Percentiles rank a stretch among this genome's conserved stretches.
Conservation (phyloP, 768 basidiomycete species). For the Pholiota microspora region DNA sequence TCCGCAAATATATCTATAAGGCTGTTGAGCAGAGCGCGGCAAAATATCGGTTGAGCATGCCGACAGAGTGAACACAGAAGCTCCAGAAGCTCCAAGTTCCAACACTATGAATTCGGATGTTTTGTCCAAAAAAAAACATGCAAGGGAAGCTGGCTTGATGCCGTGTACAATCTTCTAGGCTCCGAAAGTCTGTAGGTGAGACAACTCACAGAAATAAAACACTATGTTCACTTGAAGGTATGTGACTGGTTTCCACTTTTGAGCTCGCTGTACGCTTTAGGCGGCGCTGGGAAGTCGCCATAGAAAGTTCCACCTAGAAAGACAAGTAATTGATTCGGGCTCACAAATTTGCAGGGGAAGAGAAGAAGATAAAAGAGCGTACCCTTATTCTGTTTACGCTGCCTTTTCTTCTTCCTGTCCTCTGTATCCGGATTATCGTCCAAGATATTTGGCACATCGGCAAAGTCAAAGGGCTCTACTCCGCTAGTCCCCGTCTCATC, state of each 20-base stretch:
- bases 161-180: neutral
- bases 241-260: conserved; percentile 69
- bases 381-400: conserved; percentile 35
- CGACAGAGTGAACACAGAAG: neutral
- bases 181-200: neutral
- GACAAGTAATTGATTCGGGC: conserved; percentile 2
- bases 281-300: conserved; percentile 64
- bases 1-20: too few species aligned
- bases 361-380: conserved; percentile 8
- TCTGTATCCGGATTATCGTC: conserved; percentile 51
- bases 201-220: neutral
- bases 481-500: conserved; percentile 24
- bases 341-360: neutral
- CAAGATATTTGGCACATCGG: conserved; percentile 65
- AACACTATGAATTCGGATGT: neutral
- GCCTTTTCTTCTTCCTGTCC: conserved; percentile 50
- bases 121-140: neutral
- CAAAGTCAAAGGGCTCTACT: conserved; percentile 65
- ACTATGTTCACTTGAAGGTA: conserved; percentile 47
- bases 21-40: neutral
- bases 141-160: neutral
- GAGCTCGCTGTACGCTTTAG: conserved; percentile 61
- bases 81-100: neutral
- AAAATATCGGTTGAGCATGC: neutral
- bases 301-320: conserved; percentile 41